Conservation (phyloP, 179 eudicot genomes). For the Silene noctiflora region DNA sequence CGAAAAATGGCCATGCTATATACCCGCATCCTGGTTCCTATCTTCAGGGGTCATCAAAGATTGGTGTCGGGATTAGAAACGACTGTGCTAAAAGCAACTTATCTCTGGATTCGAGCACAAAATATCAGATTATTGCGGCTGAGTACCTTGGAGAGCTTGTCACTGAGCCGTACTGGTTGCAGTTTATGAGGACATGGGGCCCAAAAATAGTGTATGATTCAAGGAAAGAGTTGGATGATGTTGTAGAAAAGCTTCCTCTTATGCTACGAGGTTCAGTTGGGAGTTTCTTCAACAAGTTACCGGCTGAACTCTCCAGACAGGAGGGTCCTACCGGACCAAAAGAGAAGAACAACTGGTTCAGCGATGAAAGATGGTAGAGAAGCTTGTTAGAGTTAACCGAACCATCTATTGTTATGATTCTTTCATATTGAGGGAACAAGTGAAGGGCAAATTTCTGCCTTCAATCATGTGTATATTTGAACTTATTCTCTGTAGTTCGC, state of each 20-base stretch:
- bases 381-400: neutral
- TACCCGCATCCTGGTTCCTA: conserved; percentile 63
- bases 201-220: conserved; percentile 64
- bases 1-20: conserved; percentile 82
- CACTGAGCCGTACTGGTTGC: conserved; percentile 72
- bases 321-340: conserved; percentile 95
- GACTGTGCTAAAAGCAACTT: conserved; percentile 59
- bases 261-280: conserved; percentile 36
- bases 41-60: conserved; percentile 66
- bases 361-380: conserved; percentile 74
- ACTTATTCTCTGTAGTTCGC: neutral
- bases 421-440: neutral
- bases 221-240: conserved; percentile 54
- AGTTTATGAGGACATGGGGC: conserved; percentile 90
- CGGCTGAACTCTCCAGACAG: conserved; percentile 61
- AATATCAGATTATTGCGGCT: conserved; percentile 65
- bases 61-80: conserved; percentile 80
- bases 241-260: conserved; percentile 50
- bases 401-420: neutral
- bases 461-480: neutral
- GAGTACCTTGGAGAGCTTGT: conserved; percentile 63
- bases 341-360: conserved; percentile 90
- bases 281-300: conserved; percentile 50
- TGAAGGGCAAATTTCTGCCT: neutral
- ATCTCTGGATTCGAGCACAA: conserved; percentile 57